A percentile compares a stretch with the other conserved stretches of the same genome.
phyloP scores from a whole-genome alignment of 2,329 filamentous ascomycete genomes.

The Fonsecaea nubica region DNA sequence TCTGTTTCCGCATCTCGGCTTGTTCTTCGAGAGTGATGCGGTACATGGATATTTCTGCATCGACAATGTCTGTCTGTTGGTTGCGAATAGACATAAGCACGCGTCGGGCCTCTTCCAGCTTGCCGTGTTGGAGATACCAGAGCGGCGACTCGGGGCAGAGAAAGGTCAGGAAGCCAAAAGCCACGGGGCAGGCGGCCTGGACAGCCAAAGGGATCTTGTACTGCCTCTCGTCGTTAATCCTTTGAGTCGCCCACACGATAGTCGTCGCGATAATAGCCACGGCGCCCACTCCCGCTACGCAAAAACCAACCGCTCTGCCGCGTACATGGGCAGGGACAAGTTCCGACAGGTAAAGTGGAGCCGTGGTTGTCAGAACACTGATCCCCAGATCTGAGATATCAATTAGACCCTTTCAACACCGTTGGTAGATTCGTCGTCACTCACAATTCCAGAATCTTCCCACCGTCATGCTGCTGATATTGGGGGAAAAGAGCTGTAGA shows the following conservation, averaged over 20 bases:
- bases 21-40: conserved; percentile 41
- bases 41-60: conserved; percentile 16
- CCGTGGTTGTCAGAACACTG: conserved; percentile 60
- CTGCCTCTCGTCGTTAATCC: conserved; percentile 39
- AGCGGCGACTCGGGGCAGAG: conserved; percentile 61
- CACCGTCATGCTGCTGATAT: conserved; percentile 58
- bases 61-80: conserved; percentile 16
- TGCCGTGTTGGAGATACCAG: conserved; percentile 58
- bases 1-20: conserved; percentile 39
- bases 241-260: conserved; percentile 45
- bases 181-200: conserved; percentile 45
- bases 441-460: conserved; percentile 56
- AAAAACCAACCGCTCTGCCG: conserved; percentile 42
- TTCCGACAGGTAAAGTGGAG: conserved; percentile 62
- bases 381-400: conserved; percentile 46
- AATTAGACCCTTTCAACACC: not conserved
- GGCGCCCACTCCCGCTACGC: conserved; percentile 32
- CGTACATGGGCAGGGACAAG: conserved; percentile 55
- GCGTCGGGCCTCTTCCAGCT: conserved; percentile 57
- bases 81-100: conserved; percentile 58
- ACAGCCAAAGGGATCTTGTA: conserved; percentile 49
- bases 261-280: conserved; percentile 46
- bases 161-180: conserved; percentile 28
- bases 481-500: conserved; percentile 61
- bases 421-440: not conserved